Conservation (phyloP, 2,329 filamentous ascomycete species). For the Phaeoacremonium minimum region DNA sequence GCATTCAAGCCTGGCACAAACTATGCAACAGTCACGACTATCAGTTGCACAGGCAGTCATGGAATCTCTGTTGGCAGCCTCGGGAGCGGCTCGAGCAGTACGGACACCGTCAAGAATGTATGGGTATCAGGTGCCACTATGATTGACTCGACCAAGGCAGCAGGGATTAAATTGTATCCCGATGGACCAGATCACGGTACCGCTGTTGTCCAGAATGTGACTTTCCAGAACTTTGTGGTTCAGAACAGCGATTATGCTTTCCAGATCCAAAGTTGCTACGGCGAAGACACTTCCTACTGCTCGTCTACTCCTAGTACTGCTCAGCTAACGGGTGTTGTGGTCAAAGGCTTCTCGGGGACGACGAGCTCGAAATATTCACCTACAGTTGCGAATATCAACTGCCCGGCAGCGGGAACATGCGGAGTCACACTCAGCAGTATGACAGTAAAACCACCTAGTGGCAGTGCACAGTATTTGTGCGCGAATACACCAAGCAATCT, state of each 20-base stretch:
- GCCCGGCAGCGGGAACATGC: constrained; percentile 29
- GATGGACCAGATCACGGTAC: constrained; percentile 29
- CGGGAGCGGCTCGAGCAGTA: constrained; percentile 23
- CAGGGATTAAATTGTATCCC: constrained; percentile 63
- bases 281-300: constrained; percentile 28
- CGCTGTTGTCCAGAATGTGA: constrained; percentile 35
- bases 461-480: constrained; percentile 7
- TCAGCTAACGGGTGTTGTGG: constrained; percentile 24
- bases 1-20: constrained; percentile 35
- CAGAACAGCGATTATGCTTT: constrained; percentile 34
- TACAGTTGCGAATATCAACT: constrained; percentile 29
- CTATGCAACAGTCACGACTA: constrained; percentile 30
- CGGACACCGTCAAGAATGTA: constrained; percentile 37
- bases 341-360: constrained; percentile 30
- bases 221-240: constrained; percentile 29
- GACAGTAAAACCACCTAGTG: constrained; percentile 25
- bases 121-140: constrained; percentile 29
- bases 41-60: constrained; percentile 40
- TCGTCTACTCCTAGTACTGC: constrained; percentile 25
- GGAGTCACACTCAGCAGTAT: constrained; percentile 25
- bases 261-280: constrained; percentile 40
- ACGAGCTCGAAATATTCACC: constrained; percentile 29
- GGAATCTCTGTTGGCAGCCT: constrained; percentile 42
- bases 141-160: constrained; percentile 37
- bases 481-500: constrained; percentile 6